Evolutionary conservation across 1,284 basidiomycete species (phyloP).

Genomic region (Ceratobasidium sp.): DNA sequence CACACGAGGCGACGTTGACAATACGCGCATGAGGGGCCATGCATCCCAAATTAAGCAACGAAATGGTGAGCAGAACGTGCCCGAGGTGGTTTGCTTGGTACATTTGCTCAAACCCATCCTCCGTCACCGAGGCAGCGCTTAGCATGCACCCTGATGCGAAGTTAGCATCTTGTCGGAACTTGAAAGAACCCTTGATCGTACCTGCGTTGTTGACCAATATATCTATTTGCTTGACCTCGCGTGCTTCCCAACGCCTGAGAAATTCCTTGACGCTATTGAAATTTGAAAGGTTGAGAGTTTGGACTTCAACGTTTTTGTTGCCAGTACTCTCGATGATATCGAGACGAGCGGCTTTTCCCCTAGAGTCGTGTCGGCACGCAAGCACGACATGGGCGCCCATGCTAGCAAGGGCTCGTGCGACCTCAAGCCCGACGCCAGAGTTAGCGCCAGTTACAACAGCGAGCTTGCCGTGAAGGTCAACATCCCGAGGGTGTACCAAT

Average conservation of each 20-base stretch:
- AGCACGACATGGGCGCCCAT: conserved; percentile 32
- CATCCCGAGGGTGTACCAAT: neutral
- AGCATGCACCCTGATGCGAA: neutral
- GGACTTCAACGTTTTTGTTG: conserved; percentile 16
- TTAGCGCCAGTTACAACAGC: conserved; percentile 37
- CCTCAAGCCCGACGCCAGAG: conserved; percentile 29
- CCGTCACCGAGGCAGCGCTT: conserved; percentile 1
- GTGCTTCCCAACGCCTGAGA: conserved; percentile 21
- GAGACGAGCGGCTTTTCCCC: conserved; percentile 1
- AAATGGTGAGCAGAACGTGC: conserved; percentile 7
- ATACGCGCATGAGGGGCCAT: conserved; percentile 31
- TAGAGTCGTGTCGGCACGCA: conserved; percentile 17
- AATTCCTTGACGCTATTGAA: conserved; percentile 29
- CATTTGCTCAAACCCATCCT: conserved; percentile 26
- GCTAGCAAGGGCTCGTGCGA: conserved; percentile 11
- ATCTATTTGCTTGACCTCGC: conserved; percentile 15
- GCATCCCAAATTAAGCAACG: neutral
- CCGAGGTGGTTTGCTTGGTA: conserved; percentile 1
- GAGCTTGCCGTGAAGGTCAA: conserved; percentile 26
- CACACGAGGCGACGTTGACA: conserved; percentile 18
- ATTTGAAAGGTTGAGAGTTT: conserved; percentile 25
- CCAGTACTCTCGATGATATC: conserved; percentile 12
- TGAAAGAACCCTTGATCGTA: neutral
- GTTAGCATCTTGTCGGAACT: neutral
- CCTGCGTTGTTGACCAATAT: conserved; percentile 38